Evolutionary conservation across 1,284 basidiomycete species (phyloP).

Genomic region (Ganoderma lingzhi): DNA sequence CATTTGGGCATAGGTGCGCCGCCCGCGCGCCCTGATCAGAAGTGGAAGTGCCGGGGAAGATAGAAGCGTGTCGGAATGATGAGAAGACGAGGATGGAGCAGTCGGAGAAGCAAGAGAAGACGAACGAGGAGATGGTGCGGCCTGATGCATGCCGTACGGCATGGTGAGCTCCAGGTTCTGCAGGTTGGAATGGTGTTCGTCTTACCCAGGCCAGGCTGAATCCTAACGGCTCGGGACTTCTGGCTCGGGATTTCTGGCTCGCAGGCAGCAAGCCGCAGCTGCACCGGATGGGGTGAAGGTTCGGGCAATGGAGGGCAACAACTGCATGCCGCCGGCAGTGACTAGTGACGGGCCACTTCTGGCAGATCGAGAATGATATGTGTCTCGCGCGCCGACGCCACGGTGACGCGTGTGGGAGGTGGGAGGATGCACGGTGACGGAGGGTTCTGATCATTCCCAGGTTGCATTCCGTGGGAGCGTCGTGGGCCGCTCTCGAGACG

Average conservation of each 20-base stretch:
- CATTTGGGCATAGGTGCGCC: background rate
- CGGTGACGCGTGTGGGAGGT: background rate
- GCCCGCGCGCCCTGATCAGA: background rate
- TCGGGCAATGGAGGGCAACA: too few relatives aligned
- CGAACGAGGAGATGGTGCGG: background rate
- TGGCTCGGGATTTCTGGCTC: too few relatives aligned
- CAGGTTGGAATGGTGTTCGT: background rate
- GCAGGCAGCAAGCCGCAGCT: background rate
- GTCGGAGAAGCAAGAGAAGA: background rate
- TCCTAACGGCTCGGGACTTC: background rate
- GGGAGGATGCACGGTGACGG: background rate
- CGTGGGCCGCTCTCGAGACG: background rate
- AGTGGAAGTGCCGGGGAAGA: background rate
- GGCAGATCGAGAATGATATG: background rate
- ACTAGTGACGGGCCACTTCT: background rate
- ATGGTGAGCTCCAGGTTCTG: background rate
- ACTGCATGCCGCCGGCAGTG: background rate
- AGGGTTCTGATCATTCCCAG: background rate
- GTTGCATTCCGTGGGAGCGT: background rate
- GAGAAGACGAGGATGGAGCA: background rate
- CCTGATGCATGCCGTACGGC: background rate
- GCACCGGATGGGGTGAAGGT: background rate
- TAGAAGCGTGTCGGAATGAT: background rate
- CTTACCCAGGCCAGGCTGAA: background rate
- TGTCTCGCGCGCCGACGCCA: background rate